These are phyloP conservation scores for Afroboletus lepidellus DNA, from an alignment of 1,284 basidiomycete species.

Conservation along the genomic window DNA sequence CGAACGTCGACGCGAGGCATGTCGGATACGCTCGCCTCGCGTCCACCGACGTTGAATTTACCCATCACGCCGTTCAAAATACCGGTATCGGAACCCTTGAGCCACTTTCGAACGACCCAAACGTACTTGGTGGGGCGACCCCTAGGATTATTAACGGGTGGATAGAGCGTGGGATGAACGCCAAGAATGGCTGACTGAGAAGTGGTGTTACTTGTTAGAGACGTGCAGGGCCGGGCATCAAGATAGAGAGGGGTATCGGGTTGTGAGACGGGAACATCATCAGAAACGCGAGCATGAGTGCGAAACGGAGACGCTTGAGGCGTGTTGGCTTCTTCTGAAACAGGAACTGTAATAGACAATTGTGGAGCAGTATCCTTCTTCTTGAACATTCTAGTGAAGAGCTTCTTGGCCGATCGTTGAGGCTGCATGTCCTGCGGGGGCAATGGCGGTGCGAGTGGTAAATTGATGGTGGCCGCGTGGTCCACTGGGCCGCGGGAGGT, in stretches of 20 bases:
- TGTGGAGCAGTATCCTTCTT: slow-evolving; percentile 43
- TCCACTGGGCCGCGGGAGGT: slow-evolving; percentile 2
- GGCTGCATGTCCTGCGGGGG: slow-evolving; percentile 25
- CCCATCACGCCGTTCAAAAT: slow-evolving; percentile 44
- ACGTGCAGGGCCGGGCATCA: slow-evolving; percentile 19
- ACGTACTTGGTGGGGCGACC: slow-evolving; percentile 65
- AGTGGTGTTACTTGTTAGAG: slow-evolving; percentile 19
- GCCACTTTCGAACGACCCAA: slow-evolving; percentile 81
- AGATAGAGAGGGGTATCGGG: slow-evolving; percentile 8
- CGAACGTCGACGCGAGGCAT: slow-evolving; percentile 55
- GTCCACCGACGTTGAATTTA: slow-evolving; percentile 29
- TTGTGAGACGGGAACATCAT: slow-evolving; percentile 12
- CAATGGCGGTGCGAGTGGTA: slow-evolving; percentile 24
- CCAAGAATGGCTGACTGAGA: slow-evolving; percentile 63
- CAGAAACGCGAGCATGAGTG: slow-evolving; percentile 4
- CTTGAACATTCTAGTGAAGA: slow-evolving; percentile 76
- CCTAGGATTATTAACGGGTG: slow-evolving; percentile 40
- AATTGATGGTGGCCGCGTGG: slow-evolving; percentile 19
- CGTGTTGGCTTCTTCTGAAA: slow-evolving; percentile 5
- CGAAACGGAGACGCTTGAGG: slow-evolving; percentile 21
- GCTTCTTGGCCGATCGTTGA: slow-evolving; percentile 49
- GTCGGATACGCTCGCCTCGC: slow-evolving; percentile 16
- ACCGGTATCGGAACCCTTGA: slow-evolving; percentile 53
- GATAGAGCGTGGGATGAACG: slow-evolving; percentile 54
- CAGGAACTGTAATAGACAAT: slow-evolving; percentile 14